Base-by-base conservation (phyloP, 371 early-diverging fungal genomes). In the Mortierella sp. region DNA sequence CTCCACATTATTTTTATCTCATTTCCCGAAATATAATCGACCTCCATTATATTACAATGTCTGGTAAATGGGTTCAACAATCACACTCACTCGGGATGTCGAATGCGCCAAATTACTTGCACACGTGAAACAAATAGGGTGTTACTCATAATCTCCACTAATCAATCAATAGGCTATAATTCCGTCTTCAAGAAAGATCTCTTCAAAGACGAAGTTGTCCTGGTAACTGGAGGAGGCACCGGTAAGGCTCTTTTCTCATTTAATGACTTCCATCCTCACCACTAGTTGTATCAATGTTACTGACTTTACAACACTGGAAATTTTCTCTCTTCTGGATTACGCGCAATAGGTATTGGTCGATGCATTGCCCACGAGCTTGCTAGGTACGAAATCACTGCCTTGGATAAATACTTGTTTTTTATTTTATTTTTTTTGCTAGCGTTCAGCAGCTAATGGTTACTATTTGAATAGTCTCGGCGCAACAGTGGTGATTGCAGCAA, bases 361-460 rank as follows among this genome's bases (percentile, higher is more conserved):
- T 84, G 84, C 59, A 83, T 82, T 8, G 88, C 88, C 12, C 83
- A 85, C 42, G 88, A 88, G 49, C 67, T 88, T 32, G 86, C 84
- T 3, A 74, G 78, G 83, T 83, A 70, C 4, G 26, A 29, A 7
- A 1, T 1, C 59, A 12, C 23, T 22, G 26, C n/a, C 47, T 22
- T 47, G 15, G 45, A 23, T 13, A 19, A 29, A 2, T 32, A 8
- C 10, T 53, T 43, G 2, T 15, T 28, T 42, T 2, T 37, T 51
- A 19, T 35, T 55, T 37, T 26, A 54, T 53, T 40, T 51, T 26
- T 29, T 26, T 35, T 64, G 4, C 10, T n/a, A 2, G 29, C 32
- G 23, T 37, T 43, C 13, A 26, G 26, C 58, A 37, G 22, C 31
- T 13, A n/a, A 17, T 22, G 13, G 22, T 53, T 26, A 7, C 4